Conservation (phyloP, 1,284 basidiomycete genomes). For the Naganishia cerealis region DNA sequence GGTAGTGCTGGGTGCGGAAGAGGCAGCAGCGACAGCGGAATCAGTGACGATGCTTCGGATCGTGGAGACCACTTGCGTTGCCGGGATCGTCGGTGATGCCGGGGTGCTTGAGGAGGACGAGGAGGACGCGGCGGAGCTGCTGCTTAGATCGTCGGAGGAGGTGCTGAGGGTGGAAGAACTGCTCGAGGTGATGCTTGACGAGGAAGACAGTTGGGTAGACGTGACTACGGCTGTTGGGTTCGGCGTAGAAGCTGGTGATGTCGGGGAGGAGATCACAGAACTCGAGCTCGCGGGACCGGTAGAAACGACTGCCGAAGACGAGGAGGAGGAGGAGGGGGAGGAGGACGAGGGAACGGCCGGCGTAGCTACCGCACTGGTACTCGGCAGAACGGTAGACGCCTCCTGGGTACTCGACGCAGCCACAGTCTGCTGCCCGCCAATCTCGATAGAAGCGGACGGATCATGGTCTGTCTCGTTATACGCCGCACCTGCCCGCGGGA, state of each 20-base stretch:
- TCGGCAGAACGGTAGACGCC: neutral
- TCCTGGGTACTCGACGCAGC: neutral
- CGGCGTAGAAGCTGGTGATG: neutral
- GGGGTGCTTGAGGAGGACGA: constrained; percentile 19
- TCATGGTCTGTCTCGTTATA: constrained; percentile 28
- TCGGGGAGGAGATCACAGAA: neutral
- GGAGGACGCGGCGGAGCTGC: neutral
- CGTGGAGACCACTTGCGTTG: constrained; percentile 29
- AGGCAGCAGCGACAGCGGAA: neutral
- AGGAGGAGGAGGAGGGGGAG: constrained; percentile 1
- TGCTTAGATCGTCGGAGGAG: neutral
- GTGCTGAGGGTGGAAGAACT: constrained; percentile 2
- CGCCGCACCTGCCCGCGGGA: constrained; percentile 26
- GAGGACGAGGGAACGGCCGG: neutral
- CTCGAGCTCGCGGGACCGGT: neutral
- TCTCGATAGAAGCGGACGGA: constrained; percentile 6
- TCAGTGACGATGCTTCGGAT: constrained; percentile 28
- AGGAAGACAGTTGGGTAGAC: constrained; percentile 11
- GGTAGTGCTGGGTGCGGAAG: constrained; percentile 14
- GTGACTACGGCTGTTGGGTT: neutral
- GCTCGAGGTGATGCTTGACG: constrained; percentile 16
- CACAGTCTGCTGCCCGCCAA: constrained; percentile 8
- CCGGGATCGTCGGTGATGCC: constrained; percentile 8
- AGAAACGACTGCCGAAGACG: constrained; percentile 13
- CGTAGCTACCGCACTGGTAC: neutral